Conservation (phyloP, 2,329 filamentous ascomycete genomes). For the Trichoderma koningii region DNA sequence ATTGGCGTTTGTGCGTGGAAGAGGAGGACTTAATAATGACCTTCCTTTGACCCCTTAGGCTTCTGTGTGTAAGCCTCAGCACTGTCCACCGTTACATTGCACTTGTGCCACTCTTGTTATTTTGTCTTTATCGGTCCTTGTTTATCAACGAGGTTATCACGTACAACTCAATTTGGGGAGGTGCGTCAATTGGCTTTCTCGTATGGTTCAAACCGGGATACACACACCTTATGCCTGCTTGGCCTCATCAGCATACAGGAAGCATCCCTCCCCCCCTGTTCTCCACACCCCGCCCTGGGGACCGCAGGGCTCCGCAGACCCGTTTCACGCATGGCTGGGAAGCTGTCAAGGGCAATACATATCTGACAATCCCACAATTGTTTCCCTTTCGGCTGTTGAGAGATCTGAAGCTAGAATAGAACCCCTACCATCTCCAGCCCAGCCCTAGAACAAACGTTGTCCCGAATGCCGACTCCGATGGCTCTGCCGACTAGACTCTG, state of each 20-base stretch:
- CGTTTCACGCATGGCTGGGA: neutral
- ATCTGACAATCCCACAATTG: conserved; percentile 13
- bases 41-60: neutral
- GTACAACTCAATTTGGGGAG: conserved; percentile 1
- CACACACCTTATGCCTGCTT: too few species aligned
- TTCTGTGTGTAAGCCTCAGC: neutral
- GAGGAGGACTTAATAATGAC: neutral
- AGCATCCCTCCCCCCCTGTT: too few species aligned
- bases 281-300: neutral
- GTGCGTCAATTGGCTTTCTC: neutral
- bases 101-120: neutral
- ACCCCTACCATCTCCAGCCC: conserved; percentile 18
- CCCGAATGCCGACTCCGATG: conserved; percentile 25
- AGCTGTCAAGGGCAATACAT: neutral
- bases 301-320: conserved; percentile 7
- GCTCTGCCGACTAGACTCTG: neutral
- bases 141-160: neutral
- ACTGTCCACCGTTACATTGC: conserved; percentile 8
- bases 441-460: conserved; percentile 20
- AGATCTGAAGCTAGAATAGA: conserved; percentile 16
- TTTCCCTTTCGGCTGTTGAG: conserved; percentile 15
- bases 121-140: neutral
- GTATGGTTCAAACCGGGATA: too few species aligned
- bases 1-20: neutral
- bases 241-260: neutral